Conservation (phyloP, 2,329 filamentous ascomycete species). For the Domatiomyces globalis region DNA sequence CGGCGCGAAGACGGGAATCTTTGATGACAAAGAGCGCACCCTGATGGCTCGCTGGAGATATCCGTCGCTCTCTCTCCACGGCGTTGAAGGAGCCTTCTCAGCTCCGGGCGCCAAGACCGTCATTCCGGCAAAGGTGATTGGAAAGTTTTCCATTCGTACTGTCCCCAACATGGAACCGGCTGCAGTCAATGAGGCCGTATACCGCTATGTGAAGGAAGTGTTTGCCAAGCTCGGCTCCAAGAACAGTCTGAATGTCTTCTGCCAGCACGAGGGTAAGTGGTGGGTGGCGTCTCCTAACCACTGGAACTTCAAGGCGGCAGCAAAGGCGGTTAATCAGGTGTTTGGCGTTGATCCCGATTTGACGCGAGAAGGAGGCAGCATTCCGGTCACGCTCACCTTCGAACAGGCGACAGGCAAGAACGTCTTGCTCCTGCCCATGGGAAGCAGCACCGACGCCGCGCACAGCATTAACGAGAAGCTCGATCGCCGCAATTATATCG, state of each 20-base stretch:
- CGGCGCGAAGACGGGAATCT: conserved; percentile 76
- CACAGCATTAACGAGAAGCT: conserved; percentile 99
- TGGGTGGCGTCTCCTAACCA: conserved; percentile 96
- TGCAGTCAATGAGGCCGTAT: conserved; percentile 72
- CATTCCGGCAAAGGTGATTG: conserved; percentile 92
- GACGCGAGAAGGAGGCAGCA: conserved; percentile 91
- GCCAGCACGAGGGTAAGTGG: conserved; percentile 92
- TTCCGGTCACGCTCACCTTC: conserved; percentile 92
- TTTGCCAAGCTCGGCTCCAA: conserved; percentile 83
- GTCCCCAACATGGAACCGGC: conserved; percentile 95
- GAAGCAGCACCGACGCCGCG: conserved; percentile 86
- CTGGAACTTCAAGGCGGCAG: conserved; percentile 94
- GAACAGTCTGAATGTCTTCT: conserved; percentile 69
- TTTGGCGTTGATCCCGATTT: conserved; percentile 90
- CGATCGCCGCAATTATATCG: conserved; percentile 93
- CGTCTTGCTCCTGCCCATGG: conserved; percentile 88
- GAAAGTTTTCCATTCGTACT: conserved; percentile 96
- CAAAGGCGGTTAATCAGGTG: conserved; percentile 90
- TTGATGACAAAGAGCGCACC: conserved; percentile 74
- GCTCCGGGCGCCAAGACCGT: conserved; percentile 93
- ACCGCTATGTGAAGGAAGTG: conserved; percentile 66
- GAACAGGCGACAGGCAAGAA: conserved; percentile 98
- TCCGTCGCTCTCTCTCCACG: conserved; percentile 86
- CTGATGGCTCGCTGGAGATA: conserved; percentile 95
- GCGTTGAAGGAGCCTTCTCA: conserved; percentile 87